Percentiles rank a stretch among this genome's conserved stretches.
phyloP scores from a whole-genome alignment of 2,329 filamentous ascomycete genomes.

The Colletotrichum melonis region DNA sequence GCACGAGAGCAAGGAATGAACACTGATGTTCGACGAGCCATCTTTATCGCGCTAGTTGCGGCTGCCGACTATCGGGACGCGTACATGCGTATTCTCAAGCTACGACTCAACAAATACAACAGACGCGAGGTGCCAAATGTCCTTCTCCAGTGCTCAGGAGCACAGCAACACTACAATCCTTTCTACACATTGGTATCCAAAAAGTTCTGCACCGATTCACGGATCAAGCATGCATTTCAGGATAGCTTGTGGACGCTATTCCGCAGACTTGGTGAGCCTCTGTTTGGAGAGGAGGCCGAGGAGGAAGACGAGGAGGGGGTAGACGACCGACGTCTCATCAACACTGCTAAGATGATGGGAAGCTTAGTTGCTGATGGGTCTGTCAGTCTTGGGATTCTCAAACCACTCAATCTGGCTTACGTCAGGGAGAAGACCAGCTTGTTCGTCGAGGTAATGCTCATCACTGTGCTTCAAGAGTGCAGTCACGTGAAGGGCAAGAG shows the following conservation, averaged over 20 bases:
- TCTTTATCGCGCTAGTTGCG: constrained; percentile 92
- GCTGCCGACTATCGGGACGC: constrained; percentile 88
- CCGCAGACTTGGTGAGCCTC: constrained; percentile 83
- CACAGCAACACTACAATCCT: constrained; percentile 87
- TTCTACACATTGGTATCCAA: constrained; percentile 91
- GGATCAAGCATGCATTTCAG: constrained; percentile 86
- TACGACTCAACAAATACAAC: constrained; percentile 87
- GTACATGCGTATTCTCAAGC: constrained; percentile 80
- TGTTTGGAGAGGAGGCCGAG: constrained; percentile 73
- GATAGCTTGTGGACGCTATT: constrained; percentile 90
- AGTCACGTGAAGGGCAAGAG: constrained; percentile 48
- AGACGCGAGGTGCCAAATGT: constrained; percentile 89
- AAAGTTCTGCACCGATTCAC: constrained; percentile 79
- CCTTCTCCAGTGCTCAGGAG: constrained; percentile 85
- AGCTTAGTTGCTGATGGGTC: constrained; percentile 59
- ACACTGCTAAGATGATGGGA: constrained; percentile 67
- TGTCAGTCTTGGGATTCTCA: constrained; percentile 63
- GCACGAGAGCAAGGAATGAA: constrained; percentile 87
- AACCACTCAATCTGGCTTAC: constrained; percentile 82
- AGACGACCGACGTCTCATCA: constrained; percentile 62
- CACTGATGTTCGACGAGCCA: constrained; percentile 86
- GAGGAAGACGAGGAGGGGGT: constrained; percentile 61
- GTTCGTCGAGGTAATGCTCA: constrained; percentile 84
- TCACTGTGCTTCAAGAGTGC: constrained; percentile 78
- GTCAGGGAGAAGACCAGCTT: constrained; percentile 80